These are phyloP conservation scores for Phialophora expanda DNA, from an alignment of 2,329 filamentous ascomycete genomes.

Conservation along the genomic window DNA sequence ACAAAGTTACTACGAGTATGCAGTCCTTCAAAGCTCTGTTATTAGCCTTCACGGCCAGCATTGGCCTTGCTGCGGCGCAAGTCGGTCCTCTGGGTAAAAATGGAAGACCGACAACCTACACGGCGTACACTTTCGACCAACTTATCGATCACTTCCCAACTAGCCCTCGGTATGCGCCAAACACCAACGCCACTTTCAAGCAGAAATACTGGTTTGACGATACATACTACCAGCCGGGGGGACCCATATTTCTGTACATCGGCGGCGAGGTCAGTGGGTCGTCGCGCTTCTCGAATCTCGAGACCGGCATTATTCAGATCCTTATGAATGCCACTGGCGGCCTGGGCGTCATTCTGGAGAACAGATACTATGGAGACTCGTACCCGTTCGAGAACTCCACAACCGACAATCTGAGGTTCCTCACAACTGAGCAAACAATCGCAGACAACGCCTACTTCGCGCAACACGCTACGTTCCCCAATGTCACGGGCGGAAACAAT, in stretches of 20 bases:
- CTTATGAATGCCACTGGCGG: conserved; percentile 61
- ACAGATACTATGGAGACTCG: conserved; percentile 51
- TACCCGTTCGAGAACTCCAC: conserved; percentile 46
- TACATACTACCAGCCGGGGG: conserved; percentile 60
- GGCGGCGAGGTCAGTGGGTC: conserved; percentile 46
- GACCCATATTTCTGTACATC: conserved; percentile 54
- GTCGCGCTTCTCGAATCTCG: conserved; percentile 52
- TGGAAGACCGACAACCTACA: conserved; percentile 36
- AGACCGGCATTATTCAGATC: conserved; percentile 57
- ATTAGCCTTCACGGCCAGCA: conserved; percentile 10
- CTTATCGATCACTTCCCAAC: conserved; percentile 37
- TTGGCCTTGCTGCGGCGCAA: conserved; percentile 29
- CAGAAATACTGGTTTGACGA: conserved; percentile 62
- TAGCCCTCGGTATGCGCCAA: conserved; percentile 35
- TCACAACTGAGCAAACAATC: conserved; percentile 52
- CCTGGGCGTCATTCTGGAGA: conserved; percentile 55
- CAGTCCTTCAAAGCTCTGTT: conserved; percentile 8
- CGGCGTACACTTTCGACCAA: conserved; percentile 33
- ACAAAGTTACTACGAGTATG: conserved; percentile 11
- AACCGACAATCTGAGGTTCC: conserved; percentile 51
- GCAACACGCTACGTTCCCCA: conserved; percentile 41
- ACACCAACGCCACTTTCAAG: conserved; percentile 53
- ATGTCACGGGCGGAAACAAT: conserved; percentile 42
- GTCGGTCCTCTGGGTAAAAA: conserved; percentile 31
- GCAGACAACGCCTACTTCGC: conserved; percentile 55